phyloP scores from a whole-genome alignment of 768 basidiomycete genomes.

The Termitomyces sp. region DNA sequence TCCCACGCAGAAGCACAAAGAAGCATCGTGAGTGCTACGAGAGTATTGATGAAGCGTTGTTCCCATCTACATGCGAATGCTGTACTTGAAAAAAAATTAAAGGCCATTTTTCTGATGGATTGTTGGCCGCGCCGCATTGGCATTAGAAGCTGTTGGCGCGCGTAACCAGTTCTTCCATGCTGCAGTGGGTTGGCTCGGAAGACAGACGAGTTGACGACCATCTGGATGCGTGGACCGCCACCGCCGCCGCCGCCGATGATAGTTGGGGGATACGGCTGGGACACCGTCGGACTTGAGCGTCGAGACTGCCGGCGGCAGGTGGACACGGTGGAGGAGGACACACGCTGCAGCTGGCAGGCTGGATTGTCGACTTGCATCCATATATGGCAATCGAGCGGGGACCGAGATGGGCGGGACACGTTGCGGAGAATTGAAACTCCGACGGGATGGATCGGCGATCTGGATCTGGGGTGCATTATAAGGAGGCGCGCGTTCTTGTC shows the following conservation, averaged over 20 bases:
- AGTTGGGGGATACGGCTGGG: neutral
- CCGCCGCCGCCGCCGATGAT: constrained; percentile 1
- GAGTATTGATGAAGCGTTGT: neutral
- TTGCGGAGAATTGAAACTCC: neutral
- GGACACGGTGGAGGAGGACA: neutral
- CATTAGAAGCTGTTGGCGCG: neutral
- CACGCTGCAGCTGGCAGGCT: neutral
- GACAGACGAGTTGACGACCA: neutral
- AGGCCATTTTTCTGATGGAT: neutral
- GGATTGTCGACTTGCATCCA: neutral
- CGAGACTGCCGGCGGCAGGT: neutral
- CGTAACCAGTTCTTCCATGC: neutral
- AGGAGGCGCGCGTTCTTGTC: neutral
- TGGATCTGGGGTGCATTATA: constrained; percentile 6
- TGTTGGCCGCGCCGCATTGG: neutral
- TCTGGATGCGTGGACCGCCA: neutral
- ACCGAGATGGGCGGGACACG: constrained; percentile 20
- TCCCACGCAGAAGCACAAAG: constrained; percentile 3
- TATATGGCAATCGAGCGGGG: neutral
- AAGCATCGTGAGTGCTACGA: constrained; percentile 4
- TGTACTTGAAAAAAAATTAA: neutral
- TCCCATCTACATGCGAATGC: constrained; percentile 1
- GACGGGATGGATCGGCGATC: constrained; percentile 7
- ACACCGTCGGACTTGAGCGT: neutral
- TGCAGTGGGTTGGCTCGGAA: neutral